A percentile compares a stretch with the other conserved stretches of the same genome.
Evolutionary conservation across 2,329 filamentous ascomycete species (phyloP).

Genomic region (Claviceps sp.): DNA sequence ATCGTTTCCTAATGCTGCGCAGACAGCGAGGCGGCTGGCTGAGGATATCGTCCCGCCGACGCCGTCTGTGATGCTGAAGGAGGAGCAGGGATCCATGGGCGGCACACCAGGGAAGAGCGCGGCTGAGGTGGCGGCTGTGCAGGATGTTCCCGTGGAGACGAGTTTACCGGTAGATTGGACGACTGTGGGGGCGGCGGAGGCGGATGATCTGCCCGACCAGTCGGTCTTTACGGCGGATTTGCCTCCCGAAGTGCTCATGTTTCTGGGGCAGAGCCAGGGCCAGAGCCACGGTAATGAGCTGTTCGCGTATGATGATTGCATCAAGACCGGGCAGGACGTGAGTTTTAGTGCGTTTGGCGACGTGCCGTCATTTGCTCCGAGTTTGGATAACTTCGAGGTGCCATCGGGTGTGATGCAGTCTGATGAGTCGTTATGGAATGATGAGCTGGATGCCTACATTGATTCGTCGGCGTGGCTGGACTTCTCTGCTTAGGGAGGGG

Average conservation of each 20-base stretch:
- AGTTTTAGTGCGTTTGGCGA: not conserved
- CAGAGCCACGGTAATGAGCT: not conserved
- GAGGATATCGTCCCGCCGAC: not conserved
- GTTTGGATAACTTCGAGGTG: not conserved
- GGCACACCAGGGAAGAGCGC: not conserved
- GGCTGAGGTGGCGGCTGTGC: not conserved
- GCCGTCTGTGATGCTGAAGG: not conserved
- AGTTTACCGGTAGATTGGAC: not conserved
- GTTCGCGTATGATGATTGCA: not conserved
- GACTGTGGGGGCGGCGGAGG: not conserved
- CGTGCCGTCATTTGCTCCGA: not conserved
- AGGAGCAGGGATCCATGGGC: not conserved
- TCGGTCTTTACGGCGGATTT: not conserved
- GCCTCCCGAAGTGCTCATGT: not conserved
- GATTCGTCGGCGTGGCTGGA: not conserved
- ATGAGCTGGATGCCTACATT: not conserved
- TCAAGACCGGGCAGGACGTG: not conserved
- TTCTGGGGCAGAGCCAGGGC: not conserved
- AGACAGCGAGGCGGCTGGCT: not conserved
- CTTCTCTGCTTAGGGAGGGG: not conserved
- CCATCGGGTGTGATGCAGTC: not conserved
- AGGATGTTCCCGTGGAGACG: not conserved
- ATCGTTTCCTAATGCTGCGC: conserved; percentile 1
- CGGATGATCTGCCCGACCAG: not conserved
- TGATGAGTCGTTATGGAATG: not conserved